Base-by-base conservation (phyloP, 768 basidiomycete genomes). In the Saitozyma podzolica region DNA sequence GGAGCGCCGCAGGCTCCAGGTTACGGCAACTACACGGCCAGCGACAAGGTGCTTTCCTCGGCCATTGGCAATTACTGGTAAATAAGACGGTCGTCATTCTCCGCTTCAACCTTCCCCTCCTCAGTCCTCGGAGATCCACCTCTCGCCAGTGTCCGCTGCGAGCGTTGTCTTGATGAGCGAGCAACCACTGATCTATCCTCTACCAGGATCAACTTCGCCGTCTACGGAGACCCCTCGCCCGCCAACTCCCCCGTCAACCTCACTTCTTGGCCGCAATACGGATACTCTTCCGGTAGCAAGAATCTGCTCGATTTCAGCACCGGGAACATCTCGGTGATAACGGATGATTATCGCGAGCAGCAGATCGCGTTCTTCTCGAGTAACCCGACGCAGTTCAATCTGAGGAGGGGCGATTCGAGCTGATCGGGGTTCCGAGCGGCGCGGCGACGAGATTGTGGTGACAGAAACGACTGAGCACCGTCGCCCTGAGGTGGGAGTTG, bases 11-110 rank as follows among this genome's bases (percentile, higher is more conserved):
- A 42, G 9, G 57, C 42, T 13, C 42, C 58, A 9, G 58, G 52
- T 8, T 53, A 54, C 42, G 61, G 61, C 54, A 69, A 72, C 56
- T 73, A 69, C 52, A 68, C 70, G 6, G 62, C 58, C 1, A 57
- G 40, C 13, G 67, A 72, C 39, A 56, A 40, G 11, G n/a, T 40
- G 13, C 43, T 78, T 3, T 67, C 71, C 7, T 54, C 63, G 48
- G 54, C 61, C 14, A 69, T 73, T 66, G 55, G 67, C 37, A 64
- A 72, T 40, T 78, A 78, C 68, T 77, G 74, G 77, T 78, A 53
- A 61, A 29, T 29, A 29, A 29, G 29, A 2, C 29, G 29, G 29
- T 29, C 29, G 29, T 29, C 29, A 29, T 5, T 5, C 29, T 29
- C 2, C 29, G 2, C 29, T 29, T 29, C 29, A 5, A 29, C 29